Evolutionary conservation across 768 basidiomycete genomes (phyloP).

Genomic region (Kwoniella bestiolae): DNA sequence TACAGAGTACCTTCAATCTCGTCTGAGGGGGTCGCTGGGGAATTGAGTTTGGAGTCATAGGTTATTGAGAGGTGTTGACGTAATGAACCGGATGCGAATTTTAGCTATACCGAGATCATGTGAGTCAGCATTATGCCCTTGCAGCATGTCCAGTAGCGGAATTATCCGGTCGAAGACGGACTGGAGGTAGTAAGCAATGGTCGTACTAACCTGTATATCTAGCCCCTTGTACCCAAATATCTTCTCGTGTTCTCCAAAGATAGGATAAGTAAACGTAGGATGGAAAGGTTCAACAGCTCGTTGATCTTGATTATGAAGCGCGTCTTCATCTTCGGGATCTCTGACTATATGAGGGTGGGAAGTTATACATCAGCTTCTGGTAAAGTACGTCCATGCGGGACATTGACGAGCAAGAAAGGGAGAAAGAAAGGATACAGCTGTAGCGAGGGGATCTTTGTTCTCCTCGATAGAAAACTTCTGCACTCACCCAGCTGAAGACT

Average conservation of each 20-base stretch:
- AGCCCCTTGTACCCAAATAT: constrained; percentile 91
- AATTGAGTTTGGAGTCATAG: constrained; percentile 68
- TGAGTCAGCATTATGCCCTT: too few species aligned
- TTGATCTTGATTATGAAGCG: constrained; percentile 65
- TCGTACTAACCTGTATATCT: constrained; percentile 71
- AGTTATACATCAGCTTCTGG: neutral
- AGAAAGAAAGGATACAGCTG: neutral
- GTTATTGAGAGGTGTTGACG: constrained; percentile 72
- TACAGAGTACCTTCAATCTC: constrained; percentile 79
- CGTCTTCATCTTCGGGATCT: constrained; percentile 68
- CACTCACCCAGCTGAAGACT: constrained; percentile 72
- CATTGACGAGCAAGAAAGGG: neutral
- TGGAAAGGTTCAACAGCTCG: constrained; percentile 68
- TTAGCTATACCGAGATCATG: constrained; percentile 65
- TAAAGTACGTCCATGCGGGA: neutral
- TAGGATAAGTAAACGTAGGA: constrained; percentile 93
- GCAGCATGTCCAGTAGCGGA: too few species aligned
- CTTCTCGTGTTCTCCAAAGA: constrained; percentile 94
- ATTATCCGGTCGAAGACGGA: too few species aligned
- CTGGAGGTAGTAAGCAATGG: too few species aligned
- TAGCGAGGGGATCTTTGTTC: too few species aligned
- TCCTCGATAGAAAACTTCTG: too few species aligned
- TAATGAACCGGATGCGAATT: constrained; percentile 86
- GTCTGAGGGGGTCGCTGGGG: constrained; percentile 69
- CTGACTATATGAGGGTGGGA: constrained; percentile 63